These are phyloP conservation scores for Starmerella asiatica DNA, from an alignment of 805 yeast species.

Conservation along the genomic window DNA sequence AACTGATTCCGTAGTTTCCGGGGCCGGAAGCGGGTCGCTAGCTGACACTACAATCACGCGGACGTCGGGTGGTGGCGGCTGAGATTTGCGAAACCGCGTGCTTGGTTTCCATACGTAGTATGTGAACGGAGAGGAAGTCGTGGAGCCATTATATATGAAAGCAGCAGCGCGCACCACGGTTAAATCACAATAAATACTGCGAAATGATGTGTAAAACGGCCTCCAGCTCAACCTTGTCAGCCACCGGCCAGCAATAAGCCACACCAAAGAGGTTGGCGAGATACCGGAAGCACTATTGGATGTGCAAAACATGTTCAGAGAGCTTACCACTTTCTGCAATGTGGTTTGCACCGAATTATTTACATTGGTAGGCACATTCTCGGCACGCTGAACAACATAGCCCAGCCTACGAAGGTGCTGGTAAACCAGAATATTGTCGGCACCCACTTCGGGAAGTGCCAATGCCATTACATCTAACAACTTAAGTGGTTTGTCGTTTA, in stretches of 20 bases:
- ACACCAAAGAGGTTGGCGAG: not conserved
- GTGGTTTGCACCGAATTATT: not conserved
- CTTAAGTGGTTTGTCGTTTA: conserved; percentile 34
- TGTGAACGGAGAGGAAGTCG: conserved; percentile 27
- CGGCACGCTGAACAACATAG: conserved; percentile 39
- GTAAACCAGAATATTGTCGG: conserved; percentile 39
- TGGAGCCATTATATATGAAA: not conserved
- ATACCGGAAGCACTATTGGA: not conserved
- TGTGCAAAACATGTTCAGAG: not conserved
- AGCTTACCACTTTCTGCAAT: not conserved
- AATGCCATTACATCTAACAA: conserved; percentile 51
- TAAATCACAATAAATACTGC: conserved; percentile 16
- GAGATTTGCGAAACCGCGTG: conserved; percentile 50
- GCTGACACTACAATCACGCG: conserved; percentile 48
- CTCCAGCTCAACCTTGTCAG: conserved; percentile 17
- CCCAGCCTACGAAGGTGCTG: conserved; percentile 67
- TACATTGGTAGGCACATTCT: not conserved
- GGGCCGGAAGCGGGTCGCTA: conserved; percentile 26
- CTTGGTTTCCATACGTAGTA: conserved; percentile 77
- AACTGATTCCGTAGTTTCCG: conserved; percentile 26
- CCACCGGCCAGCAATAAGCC: conserved; percentile 7
- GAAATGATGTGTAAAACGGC: conserved; percentile 13
- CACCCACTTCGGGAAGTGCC: conserved; percentile 24
- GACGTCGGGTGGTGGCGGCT: conserved; percentile 60
- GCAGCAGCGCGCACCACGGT: conserved; percentile 4